These are phyloP conservation scores for Citrus unshiu DNA, from an alignment of 345 rosid genomes.

Conservation along the genomic window DNA sequence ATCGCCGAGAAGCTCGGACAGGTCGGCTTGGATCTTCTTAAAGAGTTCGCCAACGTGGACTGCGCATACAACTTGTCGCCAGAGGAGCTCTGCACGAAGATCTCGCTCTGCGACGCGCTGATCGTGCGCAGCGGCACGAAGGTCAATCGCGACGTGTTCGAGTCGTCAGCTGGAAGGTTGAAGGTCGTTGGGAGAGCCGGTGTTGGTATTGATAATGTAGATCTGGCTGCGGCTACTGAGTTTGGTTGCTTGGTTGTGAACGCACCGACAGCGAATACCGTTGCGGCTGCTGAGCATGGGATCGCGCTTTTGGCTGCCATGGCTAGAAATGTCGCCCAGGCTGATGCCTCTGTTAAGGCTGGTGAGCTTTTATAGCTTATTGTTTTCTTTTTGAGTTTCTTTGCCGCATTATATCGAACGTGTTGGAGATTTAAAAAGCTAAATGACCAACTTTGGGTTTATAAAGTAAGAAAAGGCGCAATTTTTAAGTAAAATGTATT, in stretches of 20 bases:
- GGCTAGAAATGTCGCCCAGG: conserved; percentile 89
- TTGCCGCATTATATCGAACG: neutral
- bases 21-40: conserved; percentile 60
- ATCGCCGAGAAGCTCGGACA: conserved; percentile 89
- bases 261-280: conserved; percentile 90
- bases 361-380: conserved; percentile 39
- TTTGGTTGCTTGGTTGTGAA: conserved; percentile 85
- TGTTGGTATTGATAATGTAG: conserved; percentile 91
- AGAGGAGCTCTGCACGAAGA: conserved; percentile 86
- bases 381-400: neutral
- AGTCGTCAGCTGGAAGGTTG: conserved; percentile 68
- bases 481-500: neutral
- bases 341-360: conserved; percentile 85
- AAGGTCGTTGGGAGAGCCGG: conserved; percentile 97
- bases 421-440: neutral
- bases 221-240: conserved; percentile 91
- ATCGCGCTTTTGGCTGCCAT: conserved; percentile 83
- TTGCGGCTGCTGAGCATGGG: conserved; percentile 94
- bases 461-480: neutral
- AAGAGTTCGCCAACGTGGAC: conserved; percentile 65
- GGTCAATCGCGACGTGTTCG: conserved; percentile 75
- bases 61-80: conserved; percentile 79
- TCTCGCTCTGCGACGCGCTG: conserved; percentile 84
- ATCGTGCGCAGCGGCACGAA: conserved; percentile 84
- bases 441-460: neutral